Evolutionary conservation across 371 early-diverging fungal species (phyloP), one percentile per base, ranked within the genome.

Genomic region (Choanephora cucurbitarum): DNA sequence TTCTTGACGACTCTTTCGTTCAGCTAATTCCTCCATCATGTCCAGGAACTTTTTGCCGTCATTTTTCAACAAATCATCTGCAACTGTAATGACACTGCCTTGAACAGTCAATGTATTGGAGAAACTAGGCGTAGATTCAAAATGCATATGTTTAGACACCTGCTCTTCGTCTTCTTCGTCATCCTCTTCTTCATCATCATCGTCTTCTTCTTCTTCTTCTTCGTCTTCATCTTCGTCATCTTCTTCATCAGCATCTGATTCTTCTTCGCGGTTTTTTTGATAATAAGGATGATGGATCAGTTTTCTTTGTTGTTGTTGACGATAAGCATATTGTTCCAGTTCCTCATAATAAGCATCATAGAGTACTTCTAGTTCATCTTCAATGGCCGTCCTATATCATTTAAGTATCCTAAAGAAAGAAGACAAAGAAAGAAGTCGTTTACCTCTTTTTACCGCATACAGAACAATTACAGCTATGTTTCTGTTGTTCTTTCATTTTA

Each of bases 341-440:
- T 93, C 94, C 52, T 93, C 91, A 65, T 92, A 94, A 71, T 96
- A 96, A 41, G 92, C 91, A 65, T 94, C 93, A 64, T 96, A 96
- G 5, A 96, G 77, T 9, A 88, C 79, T 63, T 94, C 93, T 15
- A 96, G 80, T 67, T 96, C 95, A 55, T 89, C 90, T 66, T 94
- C 95, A 60, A 96, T 93, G 33, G 92, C 93, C 49, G 88, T 86
- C 67, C 93, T 91, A 73, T 52, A 19, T 18, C 10, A 21, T 44
- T 28, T 28, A 18, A 19, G 10, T 19, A 6, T 11, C 22, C 43
- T 18, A 41, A 9, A 21, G 17, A 28, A 3, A 44, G 18, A 8
- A 9, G 10, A 46, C 15, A 37, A 9, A 21, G 17, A 28, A 3
- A 44, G 18, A 8, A 9, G 10, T 34, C 15, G 21, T 71, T 49